phyloP scores from a whole-genome alignment of 768 basidiomycete genomes.

The Tylopilus rubrobrunneus region DNA sequence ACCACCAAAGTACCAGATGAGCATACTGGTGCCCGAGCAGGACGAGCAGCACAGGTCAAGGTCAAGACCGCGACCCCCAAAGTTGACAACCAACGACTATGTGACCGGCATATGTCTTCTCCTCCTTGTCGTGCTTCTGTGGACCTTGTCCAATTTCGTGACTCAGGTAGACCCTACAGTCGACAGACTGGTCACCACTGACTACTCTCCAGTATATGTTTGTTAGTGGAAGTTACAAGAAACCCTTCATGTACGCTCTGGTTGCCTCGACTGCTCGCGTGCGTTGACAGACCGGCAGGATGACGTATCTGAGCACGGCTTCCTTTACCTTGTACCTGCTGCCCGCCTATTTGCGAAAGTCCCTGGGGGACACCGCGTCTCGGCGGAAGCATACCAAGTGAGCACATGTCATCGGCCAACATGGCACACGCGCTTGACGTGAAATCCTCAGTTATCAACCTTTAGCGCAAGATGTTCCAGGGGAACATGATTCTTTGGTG shows the following conservation, averaged over 20 bases:
- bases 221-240: slow-evolving; percentile 66
- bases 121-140: slow-evolving; percentile 74
- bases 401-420: neutral
- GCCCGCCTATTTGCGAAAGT: slow-evolving; percentile 46
- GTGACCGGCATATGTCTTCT: slow-evolving; percentile 64
- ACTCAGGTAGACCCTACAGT: slow-evolving; percentile 54
- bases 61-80: slow-evolving; percentile 9
- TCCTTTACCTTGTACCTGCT: slow-evolving; percentile 83
- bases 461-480: slow-evolving; percentile 14
- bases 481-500: slow-evolving; percentile 18
- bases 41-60: slow-evolving; percentile 13
- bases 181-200: neutral
- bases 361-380: slow-evolving; percentile 4
- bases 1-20: slow-evolving; percentile 16
- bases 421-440: neutral
- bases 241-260: slow-evolving; percentile 75
- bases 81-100: slow-evolving; percentile 34
- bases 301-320: slow-evolving; percentile 90
- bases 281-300: slow-evolving; percentile 37
- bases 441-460: slow-evolving; percentile 23
- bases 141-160: slow-evolving; percentile 87
- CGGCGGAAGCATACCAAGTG: slow-evolving; percentile 7
- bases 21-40: slow-evolving; percentile 3
- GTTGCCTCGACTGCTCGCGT: neutral
- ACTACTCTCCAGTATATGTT: slow-evolving; percentile 41